Evolutionary conservation across 2,329 filamentous ascomycete species (phyloP), one percentile per base, ranked within the genome.

Genomic region (Chaetomiaceae sp.): DNA sequence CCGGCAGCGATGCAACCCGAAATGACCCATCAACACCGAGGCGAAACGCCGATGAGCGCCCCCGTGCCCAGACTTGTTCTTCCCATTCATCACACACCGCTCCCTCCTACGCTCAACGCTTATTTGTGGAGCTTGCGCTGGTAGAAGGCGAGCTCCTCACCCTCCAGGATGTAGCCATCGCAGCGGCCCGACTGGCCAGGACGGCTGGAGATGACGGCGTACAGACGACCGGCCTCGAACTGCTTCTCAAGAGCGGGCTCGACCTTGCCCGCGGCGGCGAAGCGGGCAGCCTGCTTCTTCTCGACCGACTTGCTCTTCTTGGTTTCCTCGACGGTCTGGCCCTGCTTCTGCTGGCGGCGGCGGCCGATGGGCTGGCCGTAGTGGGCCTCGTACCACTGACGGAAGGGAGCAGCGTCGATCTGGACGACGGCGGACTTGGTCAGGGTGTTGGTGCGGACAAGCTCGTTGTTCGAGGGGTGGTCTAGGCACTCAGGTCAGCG

Each of bases 381-480:
- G 88, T 99, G 94, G 67, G 94, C 90, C 86, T 99, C 94, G 81
- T 95, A 99, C 94, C 94, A 99, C 82, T 97, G 92, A 76, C 94
- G 85, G 89, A 99, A 99, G 67, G 94, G 94, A 63, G 94, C 90
- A 69, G 95, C 94, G 78, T 99, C 94, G 79, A 99, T 82, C 84
- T 99, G 94, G 75, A 99, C 89, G 72, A 99, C 89, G 80, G 94
- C 94, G 73, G 90, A 90, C 82, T 91, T 95, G 84, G 94, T 99
- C 75, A 99, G 85, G 81, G 94, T 97, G 88, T 99, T 99, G 79
- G 94, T 99, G 74, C 94, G 94, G 83, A 99, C 91, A 69, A 99
- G 85, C 82, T 99, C 94, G 90, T 99, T 99, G 91, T 99, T 99
- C 76, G 92, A 96, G 62, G 94, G 95, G 81, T 99, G 95, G 89